Evolutionary conservation across 495 filamentous ascomycete species (phyloP), one percentile per base, ranked within the genome.

Genomic region (Penicillium nucicola): DNA sequence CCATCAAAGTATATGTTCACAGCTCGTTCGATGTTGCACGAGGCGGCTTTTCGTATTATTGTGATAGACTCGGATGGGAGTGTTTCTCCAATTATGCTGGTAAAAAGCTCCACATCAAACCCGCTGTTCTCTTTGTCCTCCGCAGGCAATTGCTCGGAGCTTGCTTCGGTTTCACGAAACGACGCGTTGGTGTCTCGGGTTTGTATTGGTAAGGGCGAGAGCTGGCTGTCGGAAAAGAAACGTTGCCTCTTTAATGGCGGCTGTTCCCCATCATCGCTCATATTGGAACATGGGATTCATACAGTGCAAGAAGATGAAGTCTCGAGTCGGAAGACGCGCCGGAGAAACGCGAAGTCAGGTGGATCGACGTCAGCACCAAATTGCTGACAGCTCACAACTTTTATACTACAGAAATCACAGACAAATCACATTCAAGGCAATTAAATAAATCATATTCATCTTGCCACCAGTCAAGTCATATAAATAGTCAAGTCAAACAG

Each of bases 1-100:
- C 92, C 92, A 57, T 98, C 93, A 42, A 96, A 85, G 61, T 91
- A 98, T 71, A 96, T 87, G 57, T 89, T 88, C 46, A 91, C 79
- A 7, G 87, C 87, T 56, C 77, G 72, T 60, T 88, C 82, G 8
- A 90, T 62, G 50, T 85, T 72, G 49, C 80, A 74, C 4, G 77
- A 80, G 12, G 86, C 82, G n/a, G 76, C 74, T n/a, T 75, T 62
- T 25, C 70, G 72, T 23, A 91, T 77, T 32, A 69, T 68, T 6
- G 65, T 52, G 14, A 89, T 60, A 1, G 75, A 65, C 15, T 80
- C 73, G 0, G 65, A 42, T 9, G 78, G 58, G n/a, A 95, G 70
- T 19, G 78, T 70, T 43, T 82, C 80, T 23, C 89, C 89, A 6
- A 92, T 76, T 45, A 96, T 84, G 33, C 71, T 79, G 37, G 82